Evolutionary conservation across 176 grass and related monocot species (phyloP).

Genomic region (Coix lacrymajobi): DNA sequence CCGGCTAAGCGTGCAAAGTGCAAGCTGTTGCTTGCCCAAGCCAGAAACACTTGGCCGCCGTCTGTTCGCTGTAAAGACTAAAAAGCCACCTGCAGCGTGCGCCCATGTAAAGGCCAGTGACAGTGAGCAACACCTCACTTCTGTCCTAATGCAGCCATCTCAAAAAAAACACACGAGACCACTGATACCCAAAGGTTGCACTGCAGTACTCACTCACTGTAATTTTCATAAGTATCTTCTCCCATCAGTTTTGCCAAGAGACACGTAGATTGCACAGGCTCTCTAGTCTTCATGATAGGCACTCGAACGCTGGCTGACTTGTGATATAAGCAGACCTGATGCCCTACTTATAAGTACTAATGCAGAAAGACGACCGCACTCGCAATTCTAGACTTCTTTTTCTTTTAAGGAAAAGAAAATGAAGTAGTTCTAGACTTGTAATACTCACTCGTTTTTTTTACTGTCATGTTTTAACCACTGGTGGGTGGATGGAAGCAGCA

Average conservation of each 20-base stretch:
- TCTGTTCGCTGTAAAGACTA: conserved; percentile 28
- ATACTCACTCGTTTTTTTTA: not conserved
- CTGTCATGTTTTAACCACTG: not conserved
- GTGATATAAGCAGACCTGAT: not conserved
- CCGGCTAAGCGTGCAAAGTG: not conserved
- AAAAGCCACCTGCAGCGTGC: not conserved
- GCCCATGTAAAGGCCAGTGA: not conserved
- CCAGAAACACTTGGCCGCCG: not conserved
- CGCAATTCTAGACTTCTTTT: not conserved
- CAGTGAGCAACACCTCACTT: not conserved
- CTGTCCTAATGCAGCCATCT: not conserved
- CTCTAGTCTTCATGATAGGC: not conserved
- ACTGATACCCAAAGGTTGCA: not conserved
- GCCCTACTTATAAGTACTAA: not conserved
- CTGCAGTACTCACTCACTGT: not conserved
- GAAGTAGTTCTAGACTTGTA: not conserved
- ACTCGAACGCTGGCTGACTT: conserved; percentile 3
- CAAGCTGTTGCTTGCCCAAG: not conserved
- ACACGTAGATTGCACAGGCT: conserved; percentile 11
- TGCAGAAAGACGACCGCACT: not conserved
- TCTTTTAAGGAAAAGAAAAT: not conserved
- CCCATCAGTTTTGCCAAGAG: not conserved
- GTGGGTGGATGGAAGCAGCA: not conserved
- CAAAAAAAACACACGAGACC: not conserved
- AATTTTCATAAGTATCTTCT: not conserved